A percentile compares a stretch with the other conserved stretches of the same genome.
Conservation (phyloP, 2,329 filamentous ascomycete species). For the Rhytidhysteron rufulum region DNA sequence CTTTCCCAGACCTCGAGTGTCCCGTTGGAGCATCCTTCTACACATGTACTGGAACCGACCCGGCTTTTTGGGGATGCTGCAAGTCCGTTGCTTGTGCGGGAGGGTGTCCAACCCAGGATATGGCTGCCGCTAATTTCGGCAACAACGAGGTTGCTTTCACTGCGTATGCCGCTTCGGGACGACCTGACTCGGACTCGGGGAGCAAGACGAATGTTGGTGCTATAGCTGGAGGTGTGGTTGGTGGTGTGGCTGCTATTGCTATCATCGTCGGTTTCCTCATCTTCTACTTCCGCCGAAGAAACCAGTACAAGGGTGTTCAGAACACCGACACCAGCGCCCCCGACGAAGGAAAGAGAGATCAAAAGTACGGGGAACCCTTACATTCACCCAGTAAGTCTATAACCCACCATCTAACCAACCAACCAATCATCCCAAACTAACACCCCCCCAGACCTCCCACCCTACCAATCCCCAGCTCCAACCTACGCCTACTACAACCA, state of each 20-base stretch:
- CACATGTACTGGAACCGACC: conserved; percentile 25
- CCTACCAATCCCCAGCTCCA: conserved; percentile 5
- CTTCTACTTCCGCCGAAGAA: conserved; percentile 19
- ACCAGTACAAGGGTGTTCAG: conserved; percentile 4
- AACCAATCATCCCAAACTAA: not conserved
- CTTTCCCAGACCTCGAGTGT: conserved; percentile 32
- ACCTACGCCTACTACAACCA: conserved; percentile 1
- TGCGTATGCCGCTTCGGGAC: conserved; percentile 10
- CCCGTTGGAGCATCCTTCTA: conserved; percentile 27
- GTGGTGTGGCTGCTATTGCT: conserved; percentile 18
- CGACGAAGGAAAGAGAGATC: not conserved
- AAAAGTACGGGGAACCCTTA: not conserved
- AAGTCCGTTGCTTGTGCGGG: conserved; percentile 31
- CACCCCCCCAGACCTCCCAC: conserved; percentile 9
- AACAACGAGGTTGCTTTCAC: conserved; percentile 16
- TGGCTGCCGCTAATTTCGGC: conserved; percentile 22
- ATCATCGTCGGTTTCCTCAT: conserved; percentile 21
- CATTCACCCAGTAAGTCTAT: not conserved
- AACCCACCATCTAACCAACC: not conserved
- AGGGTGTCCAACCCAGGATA: conserved; percentile 24
- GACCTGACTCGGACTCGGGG: not conserved
- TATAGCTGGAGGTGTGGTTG: conserved; percentile 25
- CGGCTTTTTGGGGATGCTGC: conserved; percentile 39
- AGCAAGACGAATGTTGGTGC: conserved; percentile 11
- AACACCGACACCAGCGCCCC: conserved; percentile 7